phyloP scores from a whole-genome alignment of 306 rosid genomes.

The Sechiopsis laciniata region DNA sequence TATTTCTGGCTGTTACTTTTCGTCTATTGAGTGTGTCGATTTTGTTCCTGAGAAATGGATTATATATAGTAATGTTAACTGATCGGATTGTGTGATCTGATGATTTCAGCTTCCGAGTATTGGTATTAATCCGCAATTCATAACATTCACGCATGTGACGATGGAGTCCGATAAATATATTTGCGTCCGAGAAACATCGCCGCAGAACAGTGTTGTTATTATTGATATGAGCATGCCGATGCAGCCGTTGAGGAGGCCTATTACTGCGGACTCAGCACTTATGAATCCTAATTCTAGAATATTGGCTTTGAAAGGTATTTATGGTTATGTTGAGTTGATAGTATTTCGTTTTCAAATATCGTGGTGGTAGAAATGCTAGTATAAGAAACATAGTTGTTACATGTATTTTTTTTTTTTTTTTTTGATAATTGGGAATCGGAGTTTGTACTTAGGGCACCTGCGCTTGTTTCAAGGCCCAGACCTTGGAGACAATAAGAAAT shows the following conservation, averaged over 20 bases:
- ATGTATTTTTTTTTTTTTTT: no score
- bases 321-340: not conserved
- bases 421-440: no score
- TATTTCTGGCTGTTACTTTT: conserved; percentile 1
- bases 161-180: conserved; percentile 96
- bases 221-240: conserved; percentile 87
- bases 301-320: conserved; percentile 84
- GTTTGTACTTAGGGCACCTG: no score
- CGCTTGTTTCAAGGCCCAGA: no score
- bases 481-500: no score
- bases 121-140: conserved; percentile 85
- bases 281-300: conserved; percentile 96
- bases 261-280: conserved; percentile 90
- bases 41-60: not conserved
- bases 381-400: not conserved
- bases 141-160: conserved; percentile 89
- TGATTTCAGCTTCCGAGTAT: conserved; percentile 83
- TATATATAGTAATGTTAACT: conserved; percentile 14
- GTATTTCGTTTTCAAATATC: not conserved
- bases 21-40: not conserved
- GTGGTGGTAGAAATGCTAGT: not conserved
- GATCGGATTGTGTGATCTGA: conserved; percentile 37
- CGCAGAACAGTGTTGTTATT: conserved; percentile 88
- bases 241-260: conserved; percentile 95
- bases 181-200: conserved; percentile 86